phyloP scores from a whole-genome alignment of 1,284 basidiomycete species.

The Ceratobasidium sp. region DNA sequence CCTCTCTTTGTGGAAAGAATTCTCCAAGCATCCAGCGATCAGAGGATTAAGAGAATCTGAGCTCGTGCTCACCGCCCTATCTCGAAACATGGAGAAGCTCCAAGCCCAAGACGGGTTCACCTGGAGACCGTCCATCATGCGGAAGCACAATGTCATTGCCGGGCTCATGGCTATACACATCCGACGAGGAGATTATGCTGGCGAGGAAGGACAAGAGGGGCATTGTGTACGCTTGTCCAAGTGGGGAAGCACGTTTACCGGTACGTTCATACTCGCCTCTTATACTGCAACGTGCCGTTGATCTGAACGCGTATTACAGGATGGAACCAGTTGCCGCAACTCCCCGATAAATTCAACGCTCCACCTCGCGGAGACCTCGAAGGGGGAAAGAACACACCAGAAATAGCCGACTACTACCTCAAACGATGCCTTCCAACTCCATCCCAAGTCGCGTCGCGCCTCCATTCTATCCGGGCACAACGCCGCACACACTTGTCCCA shows the following conservation, averaged over 20 bases:
- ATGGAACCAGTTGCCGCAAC: constrained; percentile 62
- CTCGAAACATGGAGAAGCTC: constrained; percentile 45
- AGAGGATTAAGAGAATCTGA: constrained; percentile 56
- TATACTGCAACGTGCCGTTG: neutral
- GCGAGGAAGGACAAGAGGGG: constrained; percentile 37
- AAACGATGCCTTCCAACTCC: constrained; percentile 65
- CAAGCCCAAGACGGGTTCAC: neutral
- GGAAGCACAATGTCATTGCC: constrained; percentile 22
- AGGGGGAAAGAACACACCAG: constrained; percentile 48
- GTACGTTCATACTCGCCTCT: neutral
- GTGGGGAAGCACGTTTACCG: constrained; percentile 43
- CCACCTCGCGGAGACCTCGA: constrained; percentile 53
- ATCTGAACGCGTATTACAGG: constrained; percentile 59
- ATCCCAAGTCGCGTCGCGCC: constrained; percentile 62
- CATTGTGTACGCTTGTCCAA: constrained; percentile 34
- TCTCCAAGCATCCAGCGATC: constrained; percentile 64
- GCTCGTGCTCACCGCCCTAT: constrained; percentile 41
- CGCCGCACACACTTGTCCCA: constrained; percentile 53
- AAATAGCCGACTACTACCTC: constrained; percentile 57
- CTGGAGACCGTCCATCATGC: constrained; percentile 13
- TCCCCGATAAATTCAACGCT: constrained; percentile 59
- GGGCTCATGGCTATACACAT: constrained; percentile 57
- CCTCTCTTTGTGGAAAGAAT: constrained; percentile 61
- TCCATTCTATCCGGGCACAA: constrained; percentile 58
- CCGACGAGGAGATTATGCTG: constrained; percentile 59